Evolutionary conservation across 2,329 filamentous ascomycete genomes (phyloP), one percentile per base, ranked within the genome.

Genomic region (Cercospora sojina): DNA sequence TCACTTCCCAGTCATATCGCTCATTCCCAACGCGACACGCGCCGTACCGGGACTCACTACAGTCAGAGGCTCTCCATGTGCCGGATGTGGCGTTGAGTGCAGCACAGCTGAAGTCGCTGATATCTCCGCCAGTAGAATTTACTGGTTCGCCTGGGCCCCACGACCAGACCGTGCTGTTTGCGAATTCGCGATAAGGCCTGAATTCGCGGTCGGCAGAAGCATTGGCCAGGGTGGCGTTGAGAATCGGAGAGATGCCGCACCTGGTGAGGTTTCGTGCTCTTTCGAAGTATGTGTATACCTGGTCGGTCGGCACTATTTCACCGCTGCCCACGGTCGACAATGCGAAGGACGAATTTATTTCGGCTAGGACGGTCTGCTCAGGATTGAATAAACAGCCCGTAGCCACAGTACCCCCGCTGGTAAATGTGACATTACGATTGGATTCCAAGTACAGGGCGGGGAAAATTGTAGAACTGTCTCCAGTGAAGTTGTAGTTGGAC

Each of bases 1-100:
- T 84, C 27, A 90, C 74, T 5, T 74, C 76, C 88, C 88, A 90
- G 59, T 79, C 76, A 72, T 86, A 90, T 0, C 87, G 87, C n/a
- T 81, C 73, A 32, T 77, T 74, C 3, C 73, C 74, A 27, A 85
- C 77, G 27, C 87, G 86, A 72, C 88, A 90, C 12, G 87, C 86
- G 25, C 81, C 84, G 62, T 80, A 82, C 61, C 84, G 81, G 9
- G 78, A 75, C 38, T 81, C 73, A 4, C 77, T 79, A 76, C 88
- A 91, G 73, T 88, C 83, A 12, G 80, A 77, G 5, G 85, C 83
- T 59, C 81, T 79, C 88, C 88, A 90, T 64, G 80, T 84, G n/a
- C 86, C 86, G 1, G 81, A 78, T 1, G 80, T 79, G 25, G 73
- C 67, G 67, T 85, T 81, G 68, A 87, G 80, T 6, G 84, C 79